Evolutionary conservation across 768 basidiomycete genomes (phyloP), one percentile per base, ranked within the genome.

Genomic region (Chalciporus pseudorubinellus): DNA sequence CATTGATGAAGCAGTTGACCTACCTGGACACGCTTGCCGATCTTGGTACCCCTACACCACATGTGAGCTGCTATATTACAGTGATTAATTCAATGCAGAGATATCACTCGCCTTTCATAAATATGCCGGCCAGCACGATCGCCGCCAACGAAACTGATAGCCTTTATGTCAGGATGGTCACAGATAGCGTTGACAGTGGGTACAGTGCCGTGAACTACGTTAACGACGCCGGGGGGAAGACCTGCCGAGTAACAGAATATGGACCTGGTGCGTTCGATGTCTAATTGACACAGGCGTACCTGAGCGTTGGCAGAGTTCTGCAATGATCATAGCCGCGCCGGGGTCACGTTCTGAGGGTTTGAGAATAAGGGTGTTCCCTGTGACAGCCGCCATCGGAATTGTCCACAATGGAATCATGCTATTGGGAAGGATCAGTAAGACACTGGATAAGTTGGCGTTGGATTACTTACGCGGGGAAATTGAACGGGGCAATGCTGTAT

Each of bases 321-420:
- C 93, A 54, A 99, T 93, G 49, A 99, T 95, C 88, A 97, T 94
- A 6, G 93, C 87, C 13, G 97, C 95, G 43, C 95, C 95, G 13
- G 95, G 95, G 66, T 97, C 95, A 21, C 95, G 85, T 67, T 99
- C 95, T 2, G 91, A 94, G 18, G 95, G 95, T 63, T 99, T 99
- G 54, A 99, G 76, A 53, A 99, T 79, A 38, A 99, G 78, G 0
- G 95, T 93, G 62, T 99, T 99, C 28, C 95, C 95, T 0, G 92
- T 94, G 10, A 85, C 85, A 20, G 83, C 75, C 16, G 93, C 89
- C 81, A 93, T 84, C 39, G 88, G 88, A 58, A 98, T 94, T 0
- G 92, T 87, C 95, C 95, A 98, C 7, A 98, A 76, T 0, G 95
- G 95, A 61, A 98, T 98, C 93, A 95, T 95, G 5, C 88, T 90